Percentiles rank a stretch among this genome's conserved stretches.
These are phyloP conservation scores for Xylaria intraflava DNA, from an alignment of 495 filamentous ascomycete species.

Conservation along the genomic window DNA sequence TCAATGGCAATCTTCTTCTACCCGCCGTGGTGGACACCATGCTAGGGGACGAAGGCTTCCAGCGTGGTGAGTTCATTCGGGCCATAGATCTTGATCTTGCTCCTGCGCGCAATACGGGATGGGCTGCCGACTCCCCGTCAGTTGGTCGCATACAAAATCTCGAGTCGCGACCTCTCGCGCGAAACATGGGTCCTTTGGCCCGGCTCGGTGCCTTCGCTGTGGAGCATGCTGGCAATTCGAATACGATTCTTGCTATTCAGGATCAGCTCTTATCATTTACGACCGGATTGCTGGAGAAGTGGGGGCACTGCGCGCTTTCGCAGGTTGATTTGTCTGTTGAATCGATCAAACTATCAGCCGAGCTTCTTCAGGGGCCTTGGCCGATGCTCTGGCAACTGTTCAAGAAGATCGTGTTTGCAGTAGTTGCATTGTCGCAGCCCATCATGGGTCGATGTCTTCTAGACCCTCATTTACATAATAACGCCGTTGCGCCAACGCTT, in stretches of 20 bases:
- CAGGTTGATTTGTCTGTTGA: conserved; percentile 78
- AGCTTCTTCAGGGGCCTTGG: conserved; percentile 63
- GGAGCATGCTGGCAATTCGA: conserved; percentile 55
- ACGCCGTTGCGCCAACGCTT: conserved; percentile 56
- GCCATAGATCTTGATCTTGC: conserved; percentile 71
- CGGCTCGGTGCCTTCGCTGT: conserved; percentile 67
- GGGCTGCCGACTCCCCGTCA: conserved; percentile 57
- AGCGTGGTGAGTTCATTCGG: conserved; percentile 74
- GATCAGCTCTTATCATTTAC: conserved; percentile 68
- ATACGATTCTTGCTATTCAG: conserved; percentile 57
- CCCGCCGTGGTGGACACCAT: conserved; percentile 62
- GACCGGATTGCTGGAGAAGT: conserved; percentile 65
- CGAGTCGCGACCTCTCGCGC: conserved; percentile 62
- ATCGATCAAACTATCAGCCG: conserved; percentile 55
- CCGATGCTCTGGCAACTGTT: conserved; percentile 76
- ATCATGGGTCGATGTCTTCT: conserved; percentile 57
- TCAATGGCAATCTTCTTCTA: conserved; percentile 73
- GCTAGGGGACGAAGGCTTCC: conserved; percentile 64
- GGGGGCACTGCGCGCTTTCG: conserved; percentile 78
- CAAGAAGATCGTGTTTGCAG: conserved; percentile 70
- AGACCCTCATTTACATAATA: conserved; percentile 37
- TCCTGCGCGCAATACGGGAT: conserved; percentile 60
- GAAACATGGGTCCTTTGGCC: conserved; percentile 72
- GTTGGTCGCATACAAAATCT: conserved; percentile 51
- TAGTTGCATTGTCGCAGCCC: conserved; percentile 68